Base-by-base conservation (phyloP, 2,329 filamentous ascomycete species). In the Pseudopyricularia javanii region DNA sequence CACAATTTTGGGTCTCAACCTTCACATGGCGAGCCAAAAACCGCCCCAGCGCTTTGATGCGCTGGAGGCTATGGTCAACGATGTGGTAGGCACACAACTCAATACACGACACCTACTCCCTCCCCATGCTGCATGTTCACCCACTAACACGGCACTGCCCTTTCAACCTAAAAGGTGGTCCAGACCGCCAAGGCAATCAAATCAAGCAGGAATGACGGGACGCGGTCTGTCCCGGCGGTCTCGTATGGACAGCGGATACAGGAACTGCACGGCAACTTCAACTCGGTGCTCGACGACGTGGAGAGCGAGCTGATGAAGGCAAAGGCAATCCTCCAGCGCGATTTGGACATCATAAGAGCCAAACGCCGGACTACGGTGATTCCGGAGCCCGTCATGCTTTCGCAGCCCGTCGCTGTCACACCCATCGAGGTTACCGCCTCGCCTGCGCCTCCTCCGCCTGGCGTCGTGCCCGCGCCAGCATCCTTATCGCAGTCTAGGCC, bases 291-390 rank as follows among this genome's bases (percentile, higher is more conserved):
- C 2, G 76, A 82, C 56, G 74, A 78, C 7, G 60, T 83, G 5
- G 79, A 83, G 60, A 65, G 64, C 54, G 76, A 82, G 26, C 79
- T 82, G 60, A 79, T 81, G 66, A 63, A 73, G 11, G 76, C 79
- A 47, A 83, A 82, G 61, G 73, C 78, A 2, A 74, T 78, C 14
- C 56, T 82, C 15, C 64, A 71, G 15, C 71, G 79, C 56, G 80
- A 83, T 56, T 67, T 82, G 7, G 73, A 76, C 35, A 65, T 65
- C 33, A 50, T 69, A 30, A 65, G 63, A 22, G 63, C 60, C n/a
- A 59, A 55, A 55, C 62, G 52, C 58, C 65, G 51, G 61, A 62
- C 48, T 60, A 59, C 28, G 26, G 51, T 34, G 47, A 48, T 11
- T 33, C 61, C 59, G 24, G 54, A 56, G 51, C 56, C 58, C 5